Evolutionary conservation across 2,329 filamentous ascomycete species (phyloP).

Genomic region (Aspergillus intermedius): DNA sequence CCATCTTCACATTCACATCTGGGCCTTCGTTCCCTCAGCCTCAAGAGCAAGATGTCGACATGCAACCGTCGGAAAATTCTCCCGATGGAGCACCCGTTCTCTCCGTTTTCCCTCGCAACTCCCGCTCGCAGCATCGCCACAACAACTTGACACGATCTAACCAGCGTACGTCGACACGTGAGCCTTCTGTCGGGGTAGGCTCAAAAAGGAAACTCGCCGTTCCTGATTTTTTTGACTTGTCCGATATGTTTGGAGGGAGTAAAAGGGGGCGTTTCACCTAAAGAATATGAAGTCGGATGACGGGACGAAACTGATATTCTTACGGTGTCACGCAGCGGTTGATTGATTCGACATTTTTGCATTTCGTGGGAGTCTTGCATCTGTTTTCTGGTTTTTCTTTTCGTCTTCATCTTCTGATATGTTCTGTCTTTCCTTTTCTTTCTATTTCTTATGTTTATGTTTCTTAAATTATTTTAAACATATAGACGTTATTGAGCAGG

Average conservation of each 20-base stretch:
- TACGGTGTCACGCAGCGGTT: slow-evolving; percentile 26
- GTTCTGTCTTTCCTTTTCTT: slow-evolving; percentile 7
- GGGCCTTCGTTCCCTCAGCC: slow-evolving; percentile 32
- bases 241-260: slow-evolving; percentile 40
- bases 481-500: slow-evolving; percentile 29
- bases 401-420: slow-evolving; percentile 9
- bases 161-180: slow-evolving; percentile 31
- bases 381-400: slow-evolving; percentile 17
- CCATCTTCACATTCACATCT: slow-evolving; percentile 41
- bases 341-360: slow-evolving; percentile 18
- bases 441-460: slow-evolving; percentile 9
- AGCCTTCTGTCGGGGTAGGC: slow-evolving; percentile 35
- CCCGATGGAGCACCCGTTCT: slow-evolving; percentile 33
- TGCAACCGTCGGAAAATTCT: slow-evolving; percentile 36
- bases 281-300: slow-evolving; percentile 24
- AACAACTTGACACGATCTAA: slow-evolving; percentile 32
- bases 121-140: slow-evolving; percentile 34
- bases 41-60: slow-evolving; percentile 37
- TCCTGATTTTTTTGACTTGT: slow-evolving; percentile 46
- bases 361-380: slow-evolving; percentile 29
- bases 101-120: slow-evolving; percentile 37
- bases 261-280: slow-evolving; percentile 44
- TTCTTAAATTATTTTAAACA: slow-evolving; percentile 17
- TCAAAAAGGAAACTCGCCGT: slow-evolving; percentile 44
- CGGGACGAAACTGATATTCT: slow-evolving; percentile 27